phyloP scores from a whole-genome alignment of 2,329 filamentous ascomycete species.

The Penicillium sp. region DNA sequence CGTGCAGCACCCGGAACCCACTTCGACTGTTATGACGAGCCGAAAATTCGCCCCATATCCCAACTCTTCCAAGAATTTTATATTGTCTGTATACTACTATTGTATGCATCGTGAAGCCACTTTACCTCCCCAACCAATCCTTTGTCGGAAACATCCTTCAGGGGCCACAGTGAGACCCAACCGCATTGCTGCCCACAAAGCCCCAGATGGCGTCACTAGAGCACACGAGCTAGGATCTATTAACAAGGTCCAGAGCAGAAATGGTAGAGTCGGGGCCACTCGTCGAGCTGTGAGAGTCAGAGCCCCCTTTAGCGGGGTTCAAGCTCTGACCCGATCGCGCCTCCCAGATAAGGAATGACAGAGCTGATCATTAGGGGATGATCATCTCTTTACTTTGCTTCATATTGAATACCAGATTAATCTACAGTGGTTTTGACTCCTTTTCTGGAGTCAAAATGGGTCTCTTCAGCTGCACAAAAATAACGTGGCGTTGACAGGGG shows the following conservation, averaged over 20 bases:
- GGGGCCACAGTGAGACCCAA: not conserved
- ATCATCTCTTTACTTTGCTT: not conserved
- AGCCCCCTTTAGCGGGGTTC: slow-evolving; percentile 12
- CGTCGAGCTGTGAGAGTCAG: slow-evolving; percentile 14
- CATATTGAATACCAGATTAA: not conserved
- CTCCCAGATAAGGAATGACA: slow-evolving; percentile 17
- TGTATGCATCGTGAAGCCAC: not conserved
- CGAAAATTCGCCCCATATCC: not conserved
- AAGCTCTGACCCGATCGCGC: slow-evolving; percentile 13
- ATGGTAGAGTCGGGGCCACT: slow-evolving; percentile 18
- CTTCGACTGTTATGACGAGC: not conserved
- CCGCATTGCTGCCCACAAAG: not conserved
- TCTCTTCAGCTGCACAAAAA: slow-evolving; percentile 21
- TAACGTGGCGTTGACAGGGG: slow-evolving; percentile 12
- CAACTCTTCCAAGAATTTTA: not conserved
- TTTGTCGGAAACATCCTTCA: not conserved
- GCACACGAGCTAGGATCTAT: slow-evolving; percentile 7
- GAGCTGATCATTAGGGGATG: slow-evolving; percentile 10
- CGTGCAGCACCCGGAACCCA: slow-evolving; percentile 6
- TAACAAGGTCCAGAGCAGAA: slow-evolving; percentile 2
- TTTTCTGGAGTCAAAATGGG: slow-evolving; percentile 18
- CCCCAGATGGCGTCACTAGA: slow-evolving; percentile 11
- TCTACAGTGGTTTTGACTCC: slow-evolving; percentile 5
- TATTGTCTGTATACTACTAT: not conserved
- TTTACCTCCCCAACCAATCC: not conserved